Evolutionary conservation across 345 rosid species (phyloP), one percentile per base, ranked within the genome.

Genomic region (Cardamine occulta): DNA sequence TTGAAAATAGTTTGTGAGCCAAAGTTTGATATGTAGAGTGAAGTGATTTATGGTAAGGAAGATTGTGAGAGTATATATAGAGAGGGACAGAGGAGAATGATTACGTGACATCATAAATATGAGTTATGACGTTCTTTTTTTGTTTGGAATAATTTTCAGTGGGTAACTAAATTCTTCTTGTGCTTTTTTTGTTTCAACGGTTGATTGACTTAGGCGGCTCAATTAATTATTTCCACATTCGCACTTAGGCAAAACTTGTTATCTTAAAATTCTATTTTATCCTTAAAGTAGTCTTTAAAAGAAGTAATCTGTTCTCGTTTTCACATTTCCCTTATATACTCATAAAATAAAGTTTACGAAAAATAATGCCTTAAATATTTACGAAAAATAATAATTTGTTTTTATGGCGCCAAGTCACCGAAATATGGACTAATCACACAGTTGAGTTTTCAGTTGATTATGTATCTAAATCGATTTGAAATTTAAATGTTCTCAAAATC

Each of bases 191-290:
- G 52, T 78, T 78, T 73, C 78, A 78, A 66, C 65, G 70, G 77
- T 72, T 78, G 73, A 78, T 78, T 72, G 77, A 78, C 74, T 66
- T 72, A 60, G 44, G 63, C 69, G 39, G 63, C 73, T 77, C 13
- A 29, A 71, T 49, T 56, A 71, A 65, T 37, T 77, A 71, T 65
- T 56, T 77, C 73, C 68, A 64, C 76, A 71, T 77, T 71, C 68
- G 76, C 72, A 77, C 17, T 71, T 77, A 71, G 29, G 7, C 67
- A 35, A 45, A 77, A 37, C 28, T 65, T 64, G 2, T 71, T 64
- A 11, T 54, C 4, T 47, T 70, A 47, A 18, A 17, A 9, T 47
- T 64, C 23, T 14, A 40, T 9, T 56, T 14, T 18, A 70, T 70
- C 35, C 47, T 71, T 65, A 71, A 71, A 65, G 72, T 39, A 12